phyloP scores from a whole-genome alignment of 2,329 filamentous ascomycete genomes.

The Aspergillus sergii region DNA sequence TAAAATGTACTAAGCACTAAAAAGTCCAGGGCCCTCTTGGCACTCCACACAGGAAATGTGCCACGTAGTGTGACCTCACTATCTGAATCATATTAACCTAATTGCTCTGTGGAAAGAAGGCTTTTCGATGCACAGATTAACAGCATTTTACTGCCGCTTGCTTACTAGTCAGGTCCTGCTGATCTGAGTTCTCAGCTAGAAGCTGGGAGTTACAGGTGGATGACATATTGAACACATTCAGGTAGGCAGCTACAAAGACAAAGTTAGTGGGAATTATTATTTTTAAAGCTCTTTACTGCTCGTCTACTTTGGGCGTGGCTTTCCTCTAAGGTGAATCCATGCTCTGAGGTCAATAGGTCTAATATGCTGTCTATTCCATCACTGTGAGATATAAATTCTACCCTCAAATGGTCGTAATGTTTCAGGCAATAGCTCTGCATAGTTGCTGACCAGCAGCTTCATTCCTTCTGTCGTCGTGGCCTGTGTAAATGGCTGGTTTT shows the following conservation, averaged over 20 bases:
- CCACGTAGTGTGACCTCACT: no score
- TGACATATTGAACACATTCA: background rate
- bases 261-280: background rate
- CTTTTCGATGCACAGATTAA: no score
- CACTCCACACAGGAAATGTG: no score
- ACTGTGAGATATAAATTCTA: conserved; percentile 21
- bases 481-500: conserved; percentile 16
- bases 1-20: no score
- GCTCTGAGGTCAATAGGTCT: background rate
- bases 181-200: no score
- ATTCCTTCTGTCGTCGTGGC: conserved; percentile 7
- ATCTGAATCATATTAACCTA: no score
- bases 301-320: background rate
- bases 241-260: background rate
- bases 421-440: background rate
- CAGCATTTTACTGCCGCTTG: no score
- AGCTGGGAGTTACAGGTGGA: no score
- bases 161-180: no score
- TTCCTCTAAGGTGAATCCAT: background rate
- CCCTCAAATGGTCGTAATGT: conserved; percentile 24
- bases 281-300: background rate
- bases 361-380: background rate
- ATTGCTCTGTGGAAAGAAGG: no score
- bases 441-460: conserved; percentile 25
- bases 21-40: no score